Evolutionary conservation across 1,139 yeast species (phyloP).

Genomic region (Chernovozyma aurita): DNA sequence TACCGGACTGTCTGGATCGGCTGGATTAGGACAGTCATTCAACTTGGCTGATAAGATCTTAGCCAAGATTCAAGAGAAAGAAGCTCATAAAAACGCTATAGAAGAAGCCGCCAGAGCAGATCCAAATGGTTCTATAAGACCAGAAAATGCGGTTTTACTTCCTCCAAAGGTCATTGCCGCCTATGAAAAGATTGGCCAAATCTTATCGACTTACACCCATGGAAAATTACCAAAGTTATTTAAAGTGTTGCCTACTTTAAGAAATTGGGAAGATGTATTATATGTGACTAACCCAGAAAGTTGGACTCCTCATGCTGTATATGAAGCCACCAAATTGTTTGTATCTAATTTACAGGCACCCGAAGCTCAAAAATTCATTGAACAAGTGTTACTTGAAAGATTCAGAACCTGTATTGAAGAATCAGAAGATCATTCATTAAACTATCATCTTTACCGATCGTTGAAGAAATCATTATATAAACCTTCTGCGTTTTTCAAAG

Average conservation of each 20-base stretch:
- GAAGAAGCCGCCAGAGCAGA: conserved; percentile 19
- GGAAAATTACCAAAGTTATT: conserved; percentile 94
- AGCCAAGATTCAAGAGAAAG: conserved; percentile 81
- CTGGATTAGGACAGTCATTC: conserved; percentile 41
- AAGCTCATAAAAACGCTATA: conserved; percentile 29
- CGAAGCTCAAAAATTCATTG: conserved; percentile 85
- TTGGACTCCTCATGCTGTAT: conserved; percentile 97
- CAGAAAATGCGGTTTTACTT: conserved; percentile 58
- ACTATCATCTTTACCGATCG: conserved; percentile 90
- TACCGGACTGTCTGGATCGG: conserved; percentile 21
- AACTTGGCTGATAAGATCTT: conserved; percentile 88
- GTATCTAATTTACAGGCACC: conserved; percentile 84
- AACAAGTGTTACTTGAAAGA: conserved; percentile 71
- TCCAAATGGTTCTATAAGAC: conserved; percentile 42
- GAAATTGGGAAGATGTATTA: conserved; percentile 92
- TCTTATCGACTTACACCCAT: conserved; percentile 86
- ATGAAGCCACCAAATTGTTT: conserved; percentile 91
- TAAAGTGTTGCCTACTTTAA: conserved; percentile 87
- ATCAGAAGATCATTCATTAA: conserved; percentile 63
- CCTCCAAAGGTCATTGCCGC: conserved; percentile 97
- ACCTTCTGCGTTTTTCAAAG: conserved; percentile 97
- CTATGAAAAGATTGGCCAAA: conserved; percentile 84
- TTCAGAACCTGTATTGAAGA: conserved; percentile 81
- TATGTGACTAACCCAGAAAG: conserved; percentile 87
- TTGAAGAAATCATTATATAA: conserved; percentile 89